A percentile compares a stretch with the other conserved stretches of the same genome.
phyloP scores from a whole-genome alignment of 371 early-diverging fungal genomes.

The Circinella umbellata region DNA sequence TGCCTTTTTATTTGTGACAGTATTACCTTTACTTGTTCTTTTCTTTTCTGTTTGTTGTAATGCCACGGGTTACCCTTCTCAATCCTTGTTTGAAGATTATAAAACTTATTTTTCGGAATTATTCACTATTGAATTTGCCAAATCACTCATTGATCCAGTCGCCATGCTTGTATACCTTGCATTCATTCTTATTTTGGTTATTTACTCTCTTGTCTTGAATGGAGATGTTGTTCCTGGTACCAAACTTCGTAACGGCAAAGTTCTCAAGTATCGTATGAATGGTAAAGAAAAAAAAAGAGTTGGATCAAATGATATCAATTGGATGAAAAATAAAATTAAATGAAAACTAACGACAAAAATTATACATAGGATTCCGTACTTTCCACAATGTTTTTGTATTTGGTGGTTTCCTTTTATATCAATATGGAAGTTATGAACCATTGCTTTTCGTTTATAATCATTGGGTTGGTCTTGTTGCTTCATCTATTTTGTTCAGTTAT shows the following conservation, averaged over 20 bases:
- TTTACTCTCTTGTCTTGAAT: slow-evolving; percentile 70
- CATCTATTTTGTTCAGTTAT: slow-evolving; percentile 75
- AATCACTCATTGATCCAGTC: slow-evolving; percentile 38
- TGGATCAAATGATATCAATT: background rate
- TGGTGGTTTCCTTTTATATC: slow-evolving; percentile 34
- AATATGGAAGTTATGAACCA: slow-evolving; percentile 35
- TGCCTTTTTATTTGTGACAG: slow-evolving; percentile 65
- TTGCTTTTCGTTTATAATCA: slow-evolving; percentile 82
- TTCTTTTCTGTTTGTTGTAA: slow-evolving; percentile 50
- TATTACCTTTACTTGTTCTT: slow-evolving; percentile 64
- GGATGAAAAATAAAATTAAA: background rate
- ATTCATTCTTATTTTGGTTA: slow-evolving; percentile 75
- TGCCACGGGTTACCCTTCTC: slow-evolving; percentile 46
- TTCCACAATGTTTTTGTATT: slow-evolving; percentile 64
- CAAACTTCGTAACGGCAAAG: slow-evolving; percentile 66
- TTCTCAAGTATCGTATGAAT: slow-evolving; percentile 77
- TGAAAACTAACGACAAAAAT: no score
- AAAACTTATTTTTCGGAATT: slow-evolving; percentile 21
- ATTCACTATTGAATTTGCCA: slow-evolving; percentile 26
- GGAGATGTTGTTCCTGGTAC: slow-evolving; percentile 73
- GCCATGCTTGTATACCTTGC: slow-evolving; percentile 67
- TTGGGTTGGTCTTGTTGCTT: slow-evolving; percentile 70
- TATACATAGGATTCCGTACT: slow-evolving; percentile 41
- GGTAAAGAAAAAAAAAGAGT: slow-evolving; percentile 45
- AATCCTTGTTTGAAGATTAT: slow-evolving; percentile 30